Evolutionary conservation across 176 grass and related monocot genomes (phyloP), one percentile per base, ranked within the genome.

Genomic region (Carex pumila): DNA sequence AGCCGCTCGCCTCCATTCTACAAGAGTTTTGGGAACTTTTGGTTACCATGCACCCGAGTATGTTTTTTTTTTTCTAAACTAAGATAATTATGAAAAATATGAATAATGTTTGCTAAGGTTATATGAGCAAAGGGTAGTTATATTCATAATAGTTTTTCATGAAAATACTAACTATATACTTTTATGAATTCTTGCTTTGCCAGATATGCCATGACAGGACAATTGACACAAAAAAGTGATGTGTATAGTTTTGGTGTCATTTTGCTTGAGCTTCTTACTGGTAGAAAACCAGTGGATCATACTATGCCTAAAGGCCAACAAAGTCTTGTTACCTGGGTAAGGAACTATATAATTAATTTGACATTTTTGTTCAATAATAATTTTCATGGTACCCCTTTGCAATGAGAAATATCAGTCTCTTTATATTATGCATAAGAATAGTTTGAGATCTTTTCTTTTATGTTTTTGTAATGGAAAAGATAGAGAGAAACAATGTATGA

Each of bases 271-370:
- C 89, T 95, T 63, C 90, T 95, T 45, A 95, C 93, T 0, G 93
- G 93, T 47, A 92, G 93, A 74, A 95, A 95, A 57, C 93, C 93
- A 5, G 93, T 95, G 1, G 93, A 95, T 55, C 93, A 92, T 84
- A 92, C 93, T 17, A 92, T 95, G 93, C 93, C 93, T 0, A 92
- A 92, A 88, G 93, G 93, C 53, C 93, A 95, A 9, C 93, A 92
- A 85, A 95, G 91, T 83, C 93, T 95, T 89, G 93, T 95, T 65
- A 95, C 93, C 36, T 95, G 91, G 93, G 91, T 95, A 92, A n/a
- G 41, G 15, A 17, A 7, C 50, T 83, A 53, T 34, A 32, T 9
- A 17, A 7, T 19, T 41, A 45, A 18, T 71, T 43, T 19, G 17
- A 15, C 37, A 69, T 3, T 71, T 18, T 41, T 14, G 25, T 69